A percentile compares a stretch with the other conserved stretches of the same genome.
Conservation (phyloP, 371 early-diverging fungal species). For the Actinomucor elegans region DNA sequence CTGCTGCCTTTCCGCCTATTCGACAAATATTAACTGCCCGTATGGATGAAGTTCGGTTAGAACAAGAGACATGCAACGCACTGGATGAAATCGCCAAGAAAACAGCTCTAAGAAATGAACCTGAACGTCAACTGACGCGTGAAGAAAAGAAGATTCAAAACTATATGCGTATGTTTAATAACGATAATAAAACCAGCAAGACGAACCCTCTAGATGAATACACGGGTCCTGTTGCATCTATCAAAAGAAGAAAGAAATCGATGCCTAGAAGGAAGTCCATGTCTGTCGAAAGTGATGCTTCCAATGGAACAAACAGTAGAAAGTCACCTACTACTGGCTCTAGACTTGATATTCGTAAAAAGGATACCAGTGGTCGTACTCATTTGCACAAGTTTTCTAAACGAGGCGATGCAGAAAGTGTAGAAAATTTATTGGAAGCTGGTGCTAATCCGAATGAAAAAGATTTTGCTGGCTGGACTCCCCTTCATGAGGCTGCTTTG, state of each 20-base stretch:
- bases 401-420: conserved; percentile 50
- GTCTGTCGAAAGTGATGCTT: conserved; percentile 45
- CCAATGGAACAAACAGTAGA: conserved; percentile 57
- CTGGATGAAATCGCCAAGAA: conserved; percentile 34
- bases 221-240: neutral
- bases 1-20: conserved; percentile 32
- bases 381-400: conserved; percentile 55
- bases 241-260: conserved; percentile 34
- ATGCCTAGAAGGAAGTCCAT: conserved; percentile 45
- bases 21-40: conserved; percentile 39
- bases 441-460: conserved; percentile 74
- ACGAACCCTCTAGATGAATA: neutral
- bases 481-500: conserved; percentile 76
- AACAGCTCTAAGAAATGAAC: conserved; percentile 32
- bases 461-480: conserved; percentile 78
- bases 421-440: conserved; percentile 53
- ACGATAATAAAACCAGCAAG: conserved; percentile 6
- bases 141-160: conserved; percentile 74
- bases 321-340: conserved; percentile 44
- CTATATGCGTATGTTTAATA: conserved; percentile 38
- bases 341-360: conserved; percentile 40
- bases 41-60: conserved; percentile 46
- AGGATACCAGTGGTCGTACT: conserved; percentile 57
- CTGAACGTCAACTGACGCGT: conserved; percentile 44
- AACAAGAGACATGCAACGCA: conserved; percentile 30